Percentiles rank a stretch among this genome's conserved stretches.
phyloP scores from a whole-genome alignment of 192 early-diverging fungal genomes.

The Coemansia sp. region DNA sequence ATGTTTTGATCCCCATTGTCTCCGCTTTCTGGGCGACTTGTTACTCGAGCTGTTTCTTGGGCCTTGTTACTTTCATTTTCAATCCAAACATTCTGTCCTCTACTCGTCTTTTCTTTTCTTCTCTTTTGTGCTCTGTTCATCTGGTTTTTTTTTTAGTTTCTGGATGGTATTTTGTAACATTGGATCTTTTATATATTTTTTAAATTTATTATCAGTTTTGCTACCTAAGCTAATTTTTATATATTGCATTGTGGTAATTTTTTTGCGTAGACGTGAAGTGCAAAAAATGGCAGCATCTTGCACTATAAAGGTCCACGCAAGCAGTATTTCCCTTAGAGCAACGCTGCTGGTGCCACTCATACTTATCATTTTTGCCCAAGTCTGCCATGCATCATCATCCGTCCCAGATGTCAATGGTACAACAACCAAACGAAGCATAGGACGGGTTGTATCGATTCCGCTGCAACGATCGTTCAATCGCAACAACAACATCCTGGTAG shows the following conservation, averaged over 20 bases:
- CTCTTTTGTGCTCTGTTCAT: background rate
- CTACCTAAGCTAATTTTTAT: too few relatives aligned
- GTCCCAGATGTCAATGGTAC: too few relatives aligned
- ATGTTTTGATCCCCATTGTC: background rate
- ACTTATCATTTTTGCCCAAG: constrained; percentile 12
- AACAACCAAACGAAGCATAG: background rate
- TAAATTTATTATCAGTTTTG: too few relatives aligned
- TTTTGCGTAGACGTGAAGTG: too few relatives aligned
- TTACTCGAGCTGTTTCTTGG: constrained; percentile 4
- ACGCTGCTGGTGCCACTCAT: constrained; percentile 14
- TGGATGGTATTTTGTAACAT: background rate
- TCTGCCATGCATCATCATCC: constrained; percentile 6
- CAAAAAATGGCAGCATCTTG: constrained; percentile 11
- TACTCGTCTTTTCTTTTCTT: background rate
- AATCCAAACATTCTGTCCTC: background rate
- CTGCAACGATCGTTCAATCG: constrained; percentile 52
- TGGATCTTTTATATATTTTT: background rate
- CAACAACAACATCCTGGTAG: constrained; percentile 53
- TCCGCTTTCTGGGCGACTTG: background rate
- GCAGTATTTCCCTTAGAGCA: background rate
- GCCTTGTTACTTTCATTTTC: constrained; percentile 3
- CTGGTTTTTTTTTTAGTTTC: background rate
- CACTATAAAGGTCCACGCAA: background rate
- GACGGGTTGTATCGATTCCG: constrained; percentile 30
- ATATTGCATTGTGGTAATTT: too few relatives aligned